Conservation (phyloP, 805 yeast species). For the Huiozyma naganishii region DNA sequence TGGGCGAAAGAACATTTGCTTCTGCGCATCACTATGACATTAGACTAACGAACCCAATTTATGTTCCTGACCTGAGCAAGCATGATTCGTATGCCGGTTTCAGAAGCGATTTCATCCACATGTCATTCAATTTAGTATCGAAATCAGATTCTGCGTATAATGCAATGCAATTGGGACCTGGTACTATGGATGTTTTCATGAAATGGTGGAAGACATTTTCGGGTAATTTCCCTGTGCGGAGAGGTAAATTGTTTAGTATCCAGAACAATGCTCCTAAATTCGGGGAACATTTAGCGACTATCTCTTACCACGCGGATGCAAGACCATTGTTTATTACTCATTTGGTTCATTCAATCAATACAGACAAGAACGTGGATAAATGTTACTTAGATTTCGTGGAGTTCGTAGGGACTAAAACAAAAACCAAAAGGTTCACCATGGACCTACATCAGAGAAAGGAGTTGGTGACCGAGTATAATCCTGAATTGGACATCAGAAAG, state of each 20-base stretch:
- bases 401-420: slow-evolving; percentile 63
- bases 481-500: slow-evolving; percentile 37
- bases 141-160: slow-evolving; percentile 40
- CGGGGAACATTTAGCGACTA: slow-evolving; percentile 62
- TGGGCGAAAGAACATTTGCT: slow-evolving; percentile 32
- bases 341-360: slow-evolving; percentile 40
- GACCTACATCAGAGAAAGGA: slow-evolving; percentile 60
- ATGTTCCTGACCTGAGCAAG: slow-evolving; percentile 32
- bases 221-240: slow-evolving; percentile 71
- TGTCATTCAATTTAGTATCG: slow-evolving; percentile 49
- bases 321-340: slow-evolving; percentile 69
- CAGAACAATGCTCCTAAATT: slow-evolving; percentile 50
- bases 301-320: slow-evolving; percentile 67
- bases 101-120: slow-evolving; percentile 72
- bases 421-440: slow-evolving; percentile 42
- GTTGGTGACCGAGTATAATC: slow-evolving; percentile 33
- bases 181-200: slow-evolving; percentile 54
- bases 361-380: slow-evolving; percentile 14
- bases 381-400: slow-evolving; percentile 25
- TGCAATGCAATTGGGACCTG: slow-evolving; percentile 68
- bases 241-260: slow-evolving; percentile 61
- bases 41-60: slow-evolving; percentile 44
- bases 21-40: slow-evolving; percentile 54
- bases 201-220: slow-evolving; percentile 81
- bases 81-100: slow-evolving; percentile 79